A percentile compares a stretch with the other conserved stretches of the same genome.
These are phyloP conservation scores for Sporothrix luriei DNA, from an alignment of 2,329 filamentous ascomycete genomes.

Conservation along the genomic window DNA sequence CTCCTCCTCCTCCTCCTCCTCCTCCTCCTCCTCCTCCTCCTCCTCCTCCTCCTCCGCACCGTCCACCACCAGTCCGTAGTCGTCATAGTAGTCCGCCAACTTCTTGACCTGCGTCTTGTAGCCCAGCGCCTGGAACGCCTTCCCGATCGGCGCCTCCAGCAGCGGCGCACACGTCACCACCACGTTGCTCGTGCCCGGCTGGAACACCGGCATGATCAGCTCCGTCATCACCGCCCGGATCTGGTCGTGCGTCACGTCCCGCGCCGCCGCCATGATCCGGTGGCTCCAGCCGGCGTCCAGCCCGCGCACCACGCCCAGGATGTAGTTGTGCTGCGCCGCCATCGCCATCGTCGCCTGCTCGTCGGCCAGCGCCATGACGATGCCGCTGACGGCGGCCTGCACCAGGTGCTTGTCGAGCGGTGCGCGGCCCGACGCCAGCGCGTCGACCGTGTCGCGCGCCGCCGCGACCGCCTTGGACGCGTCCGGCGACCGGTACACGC, in stretches of 20 bases:
- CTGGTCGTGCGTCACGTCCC: slow-evolving; percentile 73
- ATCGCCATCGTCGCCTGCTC: slow-evolving; percentile 82
- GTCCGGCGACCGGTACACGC: slow-evolving; percentile 87
- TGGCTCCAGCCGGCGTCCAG: slow-evolving; percentile 77
- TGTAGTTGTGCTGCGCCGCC: slow-evolving; percentile 81
- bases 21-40: slow-evolving; percentile 52
- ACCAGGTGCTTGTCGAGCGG: slow-evolving; percentile 79
- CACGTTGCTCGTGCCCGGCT: slow-evolving; percentile 77
- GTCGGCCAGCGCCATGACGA: slow-evolving; percentile 84
- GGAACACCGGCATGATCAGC: slow-evolving; percentile 77
- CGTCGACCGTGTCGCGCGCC: slow-evolving; percentile 71
- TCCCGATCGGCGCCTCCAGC: slow-evolving; percentile 77
- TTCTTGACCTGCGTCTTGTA: slow-evolving; percentile 77
- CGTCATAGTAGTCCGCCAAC: slow-evolving; percentile 81
- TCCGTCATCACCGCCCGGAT: slow-evolving; percentile 74
- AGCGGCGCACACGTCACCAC: slow-evolving; percentile 85
- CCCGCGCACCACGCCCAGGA: slow-evolving; percentile 75
- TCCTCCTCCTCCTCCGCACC: slow-evolving; percentile 58
- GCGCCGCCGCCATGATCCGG: slow-evolving; percentile 75
- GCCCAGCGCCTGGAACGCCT: slow-evolving; percentile 71
- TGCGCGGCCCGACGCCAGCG: slow-evolving; percentile 70
- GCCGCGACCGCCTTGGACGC: slow-evolving; percentile 82
- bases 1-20: slow-evolving; percentile 34
- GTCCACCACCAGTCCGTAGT: slow-evolving; percentile 75
- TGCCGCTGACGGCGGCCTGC: slow-evolving; percentile 85